Percentiles rank a stretch among this genome's conserved stretches.
Conservation (phyloP, 306 rosid species). For the Vigna angularis region DNA sequence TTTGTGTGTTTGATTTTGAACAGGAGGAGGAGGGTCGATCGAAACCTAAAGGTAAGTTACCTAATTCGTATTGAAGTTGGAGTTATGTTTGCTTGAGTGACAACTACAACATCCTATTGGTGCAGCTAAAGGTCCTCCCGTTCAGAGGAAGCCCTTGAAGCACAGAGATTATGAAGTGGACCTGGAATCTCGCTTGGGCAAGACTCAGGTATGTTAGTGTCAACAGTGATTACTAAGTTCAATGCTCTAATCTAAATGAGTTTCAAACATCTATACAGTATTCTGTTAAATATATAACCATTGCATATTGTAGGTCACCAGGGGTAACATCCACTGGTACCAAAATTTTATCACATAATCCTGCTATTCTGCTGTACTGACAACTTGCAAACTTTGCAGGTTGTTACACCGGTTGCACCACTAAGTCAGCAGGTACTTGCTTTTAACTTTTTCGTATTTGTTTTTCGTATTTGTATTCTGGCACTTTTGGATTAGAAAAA, state of each 20-base stretch:
- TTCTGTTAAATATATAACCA: background rate
- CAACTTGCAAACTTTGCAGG: constrained; percentile 59
- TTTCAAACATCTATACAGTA: background rate
- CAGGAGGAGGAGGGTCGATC: constrained; percentile 67
- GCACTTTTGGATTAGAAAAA: background rate
- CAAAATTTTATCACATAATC: background rate
- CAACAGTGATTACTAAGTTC: background rate
- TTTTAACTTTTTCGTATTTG: constrained; percentile 10
- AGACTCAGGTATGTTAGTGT: constrained; percentile 71
- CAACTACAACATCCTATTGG: constrained; percentile 9
- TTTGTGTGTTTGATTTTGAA: constrained; percentile 30
- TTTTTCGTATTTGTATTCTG: background rate
- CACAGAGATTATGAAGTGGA: constrained; percentile 97
- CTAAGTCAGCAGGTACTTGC: constrained; percentile 91
- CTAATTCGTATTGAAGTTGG: constrained; percentile 3
- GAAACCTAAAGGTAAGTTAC: constrained; percentile 74
- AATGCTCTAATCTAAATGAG: background rate
- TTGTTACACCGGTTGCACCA: constrained; percentile 98
- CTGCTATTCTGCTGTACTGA: constrained; percentile 8
- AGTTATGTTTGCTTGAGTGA: constrained; percentile 15
- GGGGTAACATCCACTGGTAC: background rate
- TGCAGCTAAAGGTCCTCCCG: constrained; percentile 84
- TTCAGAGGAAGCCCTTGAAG: constrained; percentile 93
- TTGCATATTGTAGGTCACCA: background rate
- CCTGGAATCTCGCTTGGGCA: constrained; percentile 95